Base-by-base conservation (phyloP, 495 filamentous ascomycete species). In the Poronia punctata region DNA sequence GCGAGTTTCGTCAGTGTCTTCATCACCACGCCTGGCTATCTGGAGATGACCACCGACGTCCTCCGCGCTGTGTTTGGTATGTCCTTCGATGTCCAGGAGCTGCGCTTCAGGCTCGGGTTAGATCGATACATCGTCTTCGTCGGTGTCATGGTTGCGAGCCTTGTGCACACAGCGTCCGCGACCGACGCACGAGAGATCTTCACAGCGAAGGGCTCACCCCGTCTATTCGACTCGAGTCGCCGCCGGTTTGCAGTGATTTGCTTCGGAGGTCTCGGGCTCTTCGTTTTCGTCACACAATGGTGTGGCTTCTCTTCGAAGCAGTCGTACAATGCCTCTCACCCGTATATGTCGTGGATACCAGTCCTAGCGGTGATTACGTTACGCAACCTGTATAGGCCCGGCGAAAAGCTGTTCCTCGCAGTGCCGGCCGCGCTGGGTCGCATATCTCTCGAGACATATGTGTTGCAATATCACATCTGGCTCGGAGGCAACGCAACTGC, bases 401-500 rank as follows among this genome's bases (percentile, higher is more conserved):
- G 72, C 9, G 58, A 72, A 20, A 66, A 61, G 15, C 48, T 54
- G 30, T 57, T 75, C 45, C 72, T 69, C 5, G 29, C 29, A 1
- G 38, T 60, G 15, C 78, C 78, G 35, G 62, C 73, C 4, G 75
- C 68, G 64, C 49, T 82, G 0, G 79, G 79, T 7, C 61, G 62
- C 6, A 64, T 61, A 25, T 75, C 74, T 5, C 60, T 81, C 4
- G 79, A 80, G 46, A 73, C 72, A 1, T 82, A 77, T 44, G 63
- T 75, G 11, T 50, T 83, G 18, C 76, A 80, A 35, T 71, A 70
- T 52, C 79, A 83, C 47, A 69, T 80, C 41, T 81, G 76, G 77
- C 62, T 81, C 20, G 76, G 75, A 5, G 75, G 67, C 14, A 72
- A 81, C 45, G 69, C 69, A 10, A 70, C 71, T 20, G 78, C 70